Evolutionary conservation across 331 rosid genomes (phyloP), one percentile per base, ranked within the genome.

Genomic region (Stylosanthes scabra): DNA sequence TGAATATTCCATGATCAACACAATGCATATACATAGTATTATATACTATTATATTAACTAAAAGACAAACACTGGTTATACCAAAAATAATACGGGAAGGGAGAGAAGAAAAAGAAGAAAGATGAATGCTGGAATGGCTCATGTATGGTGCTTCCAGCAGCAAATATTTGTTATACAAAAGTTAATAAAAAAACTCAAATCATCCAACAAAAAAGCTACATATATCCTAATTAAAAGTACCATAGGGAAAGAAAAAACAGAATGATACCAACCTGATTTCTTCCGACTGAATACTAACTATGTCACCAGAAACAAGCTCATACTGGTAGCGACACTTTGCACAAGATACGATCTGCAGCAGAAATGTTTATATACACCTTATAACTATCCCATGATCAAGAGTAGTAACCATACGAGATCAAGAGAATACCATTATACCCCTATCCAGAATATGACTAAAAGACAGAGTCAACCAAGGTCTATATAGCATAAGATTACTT

Each of bases 1-100:
- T 88, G 89, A 91, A 90, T 91, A 90, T 86, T 86, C 93, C 88
- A 88, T 84, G 86, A 91, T 94, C 90, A 91, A 91, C 97, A 88
- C 80, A 93, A 76, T 80, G 81, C 86, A 80, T 56, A 78, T 78
- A 75, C 80, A 56, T 60, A 74, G 63, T 78, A 37, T 56, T 68
- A 56, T 60, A 81, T 78, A 74, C 59, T 78, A 37, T 56, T 68
- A 56, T 60, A 81, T 78, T 76, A 78, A 80, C 73, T 54, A 50
- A 80, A 40, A n/a, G 50, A 11, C 51, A 70, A 42, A 42, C 60
- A 67, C 29, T 37, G 55, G 59, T 59, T 59, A 50, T 65, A 59
- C 62, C 52, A n/a, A 51, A 44, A 44, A 46, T 58, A 59, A 73
- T 41, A 56, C 4, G 13, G 61, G 56, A 7, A 0, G 25, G 25